A percentile compares a stretch with the other conserved stretches of the same genome.
phyloP scores from a whole-genome alignment of 164 flowering plant species.

The Amborella trichopoda region DNA sequence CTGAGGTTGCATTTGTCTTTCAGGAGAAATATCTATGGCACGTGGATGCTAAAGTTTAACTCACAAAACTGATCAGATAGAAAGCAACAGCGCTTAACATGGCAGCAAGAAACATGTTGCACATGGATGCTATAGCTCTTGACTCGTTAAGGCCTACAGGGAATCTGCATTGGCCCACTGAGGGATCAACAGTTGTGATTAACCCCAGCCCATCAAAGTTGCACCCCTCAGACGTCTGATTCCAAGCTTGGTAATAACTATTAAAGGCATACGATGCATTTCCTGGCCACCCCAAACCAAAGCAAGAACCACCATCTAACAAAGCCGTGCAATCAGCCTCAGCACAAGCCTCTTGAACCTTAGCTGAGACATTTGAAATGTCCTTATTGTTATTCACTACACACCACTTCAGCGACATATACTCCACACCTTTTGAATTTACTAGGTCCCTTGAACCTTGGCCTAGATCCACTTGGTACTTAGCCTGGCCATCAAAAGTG shows the following conservation, averaged over 20 bases:
- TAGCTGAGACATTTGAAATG: constrained; percentile 43
- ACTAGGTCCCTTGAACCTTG: constrained; percentile 35
- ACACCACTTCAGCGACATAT: constrained; percentile 78
- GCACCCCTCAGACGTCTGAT: constrained; percentile 66
- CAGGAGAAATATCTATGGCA: not conserved
- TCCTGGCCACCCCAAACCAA: constrained; percentile 64
- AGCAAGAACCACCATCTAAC: constrained; percentile 83
- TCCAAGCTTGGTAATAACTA: constrained; percentile 73
- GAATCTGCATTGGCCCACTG: constrained; percentile 58
- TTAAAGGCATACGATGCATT: constrained; percentile 85
- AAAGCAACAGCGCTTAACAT: not conserved
- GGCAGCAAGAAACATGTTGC: no score
- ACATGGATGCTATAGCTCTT: not conserved
- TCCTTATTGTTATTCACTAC: constrained; percentile 69
- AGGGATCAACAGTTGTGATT: constrained; percentile 87
- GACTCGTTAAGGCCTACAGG: constrained; percentile 23
- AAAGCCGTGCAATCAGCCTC: constrained; percentile 62
- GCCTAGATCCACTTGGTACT: constrained; percentile 51
- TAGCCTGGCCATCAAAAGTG: constrained; percentile 91
- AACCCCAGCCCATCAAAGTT: constrained; percentile 77
- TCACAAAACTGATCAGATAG: not conserved
- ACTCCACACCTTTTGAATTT: constrained; percentile 61
- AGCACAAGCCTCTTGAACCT: constrained; percentile 43
- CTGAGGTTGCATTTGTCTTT: no score
- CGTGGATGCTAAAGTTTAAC: no score